These are phyloP conservation scores for Microcyclosporella mali DNA, from an alignment of 2,329 filamentous ascomycete genomes.

Conservation along the genomic window DNA sequence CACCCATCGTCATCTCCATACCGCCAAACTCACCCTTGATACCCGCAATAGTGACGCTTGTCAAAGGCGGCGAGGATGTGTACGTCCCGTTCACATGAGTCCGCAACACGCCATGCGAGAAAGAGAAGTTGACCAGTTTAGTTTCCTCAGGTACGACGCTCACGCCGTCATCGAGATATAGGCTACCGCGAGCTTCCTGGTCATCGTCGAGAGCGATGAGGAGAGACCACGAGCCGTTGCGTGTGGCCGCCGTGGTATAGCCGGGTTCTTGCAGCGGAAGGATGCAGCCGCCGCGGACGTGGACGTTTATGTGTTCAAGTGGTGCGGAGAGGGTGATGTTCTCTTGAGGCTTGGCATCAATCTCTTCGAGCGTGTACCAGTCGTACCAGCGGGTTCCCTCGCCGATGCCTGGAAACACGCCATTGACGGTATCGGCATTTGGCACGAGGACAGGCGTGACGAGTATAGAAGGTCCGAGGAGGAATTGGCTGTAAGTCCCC, in stretches of 20 bases:
- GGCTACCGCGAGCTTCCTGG: conserved; percentile 3
- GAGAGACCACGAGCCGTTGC: conserved; percentile 10
- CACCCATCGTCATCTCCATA: neutral
- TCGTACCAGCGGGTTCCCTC: conserved; percentile 63
- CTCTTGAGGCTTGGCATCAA: conserved; percentile 42
- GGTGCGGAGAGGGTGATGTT: conserved; percentile 25
- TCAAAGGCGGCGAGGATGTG: conserved; percentile 16
- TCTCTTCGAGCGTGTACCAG: conserved; percentile 59
- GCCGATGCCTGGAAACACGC: conserved; percentile 60
- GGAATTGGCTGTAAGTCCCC: conserved; percentile 59
- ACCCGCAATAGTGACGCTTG: conserved; percentile 25
- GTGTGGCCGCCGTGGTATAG: conserved; percentile 15
- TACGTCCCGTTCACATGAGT: conserved; percentile 18
- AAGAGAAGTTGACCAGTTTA: conserved; percentile 41
- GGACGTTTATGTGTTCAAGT: conserved; percentile 23
- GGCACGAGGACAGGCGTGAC: conserved; percentile 61
- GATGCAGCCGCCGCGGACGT: conserved; percentile 20
- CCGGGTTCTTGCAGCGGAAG: conserved; percentile 21
- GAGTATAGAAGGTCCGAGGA: conserved; percentile 59
- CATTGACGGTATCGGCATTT: conserved; percentile 55
- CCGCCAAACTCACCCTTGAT: neutral
- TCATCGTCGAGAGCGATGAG: conserved; percentile 11
- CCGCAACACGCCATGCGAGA: conserved; percentile 13
- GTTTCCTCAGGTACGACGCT: conserved; percentile 48
- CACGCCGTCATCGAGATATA: conserved; percentile 57